Evolutionary conservation across 23 red algal species (phyloP), one percentile per base, ranked within the genome.

Genomic region (Gracilaria vermiculophylla): DNA sequence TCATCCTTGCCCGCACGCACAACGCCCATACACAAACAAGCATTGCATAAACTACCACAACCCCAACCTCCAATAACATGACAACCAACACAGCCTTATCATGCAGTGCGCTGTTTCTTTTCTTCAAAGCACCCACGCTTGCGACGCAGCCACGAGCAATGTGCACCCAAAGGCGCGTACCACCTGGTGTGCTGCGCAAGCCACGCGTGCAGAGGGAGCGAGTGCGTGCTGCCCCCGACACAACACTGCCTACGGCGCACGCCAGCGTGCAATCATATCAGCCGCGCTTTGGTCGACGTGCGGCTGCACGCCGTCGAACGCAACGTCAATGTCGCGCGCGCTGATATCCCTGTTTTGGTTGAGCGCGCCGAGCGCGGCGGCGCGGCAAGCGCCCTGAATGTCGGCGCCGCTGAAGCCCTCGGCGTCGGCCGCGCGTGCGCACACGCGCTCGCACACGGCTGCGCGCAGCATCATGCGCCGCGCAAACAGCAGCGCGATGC

Each of bases 341-440:
- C 24, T 37, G 41, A 83, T 83, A 4, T 66, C 56, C 44, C 49
- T 66, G 19, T 69, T 69, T 23, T 69, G 13, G 42, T 70, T 64
- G 53, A 76, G 21, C 15, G 84, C 66, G 25, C 20, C 50, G 20
- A 88, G 53, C 3, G 66, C 84, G 15, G 84, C 84, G 44, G 37
- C 47, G 5, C 84, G 84, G 67, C 84, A 77, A 35, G 70, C 69
- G 23, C 70, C 84, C 35, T 53, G 48, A 77, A 88, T 88, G 45
- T 88, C 84, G 2, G 84, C 84, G 34, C 84, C 84, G 2, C 50
- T 64, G 24, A 73, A 58, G 7, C 72, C 69, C n/a, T 62, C 42
- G 6, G 66, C 32, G 2, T 77, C 53, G 29, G 55, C 76, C 50
- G 50, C 53, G 24, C 67, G 67, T 27, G 24, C 39, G 33, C 67